A percentile compares a stretch with the other conserved stretches of the same genome.
These are phyloP conservation scores for Crucibulum laeve DNA, from an alignment of 768 basidiomycete genomes.

Conservation along the genomic window DNA sequence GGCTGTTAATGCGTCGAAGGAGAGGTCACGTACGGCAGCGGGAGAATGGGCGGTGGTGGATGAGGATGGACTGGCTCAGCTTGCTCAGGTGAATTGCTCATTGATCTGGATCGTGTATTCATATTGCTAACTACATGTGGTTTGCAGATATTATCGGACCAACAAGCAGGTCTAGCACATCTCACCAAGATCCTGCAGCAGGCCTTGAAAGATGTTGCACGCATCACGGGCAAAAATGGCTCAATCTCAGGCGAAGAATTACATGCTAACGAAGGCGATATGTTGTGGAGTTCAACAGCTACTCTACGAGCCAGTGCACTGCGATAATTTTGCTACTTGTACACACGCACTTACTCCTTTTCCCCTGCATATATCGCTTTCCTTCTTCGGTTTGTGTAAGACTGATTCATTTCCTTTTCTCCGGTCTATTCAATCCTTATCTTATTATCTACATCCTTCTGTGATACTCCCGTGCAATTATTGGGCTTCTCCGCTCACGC, in stretches of 20 bases:
- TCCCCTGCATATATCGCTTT: background rate
- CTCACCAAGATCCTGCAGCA: slow-evolving; percentile 70
- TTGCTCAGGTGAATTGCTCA: slow-evolving; percentile 54
- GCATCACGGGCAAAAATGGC: slow-evolving; percentile 47
- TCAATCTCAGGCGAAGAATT: slow-evolving; percentile 8
- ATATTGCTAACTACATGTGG: slow-evolving; percentile 7
- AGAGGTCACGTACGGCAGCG: slow-evolving; percentile 38
- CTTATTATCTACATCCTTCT: no score
- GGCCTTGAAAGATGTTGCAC: slow-evolving; percentile 58
- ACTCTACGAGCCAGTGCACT: slow-evolving; percentile 31
- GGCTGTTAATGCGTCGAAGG: slow-evolving; percentile 59
- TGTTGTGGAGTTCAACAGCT: slow-evolving; percentile 29
- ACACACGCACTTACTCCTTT: background rate
- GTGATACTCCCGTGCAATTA: no score
- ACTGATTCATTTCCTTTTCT: background rate
- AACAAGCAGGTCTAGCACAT: slow-evolving; percentile 78
- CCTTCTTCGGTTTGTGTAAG: background rate
- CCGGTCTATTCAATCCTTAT: background rate
- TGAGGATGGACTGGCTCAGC: slow-evolving; percentile 75
- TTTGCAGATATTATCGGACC: slow-evolving; percentile 63
- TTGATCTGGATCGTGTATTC: slow-evolving; percentile 1
- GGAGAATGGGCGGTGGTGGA: slow-evolving; percentile 82
- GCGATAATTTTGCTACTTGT: slow-evolving; percentile 19
- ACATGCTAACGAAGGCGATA: slow-evolving; percentile 19
- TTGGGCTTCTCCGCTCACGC: no score